Percentiles rank a stretch among this genome's conserved stretches.
These are phyloP conservation scores for Lepidopterella palustris DNA, from an alignment of 495 filamentous ascomycete genomes.

Conservation along the genomic window DNA sequence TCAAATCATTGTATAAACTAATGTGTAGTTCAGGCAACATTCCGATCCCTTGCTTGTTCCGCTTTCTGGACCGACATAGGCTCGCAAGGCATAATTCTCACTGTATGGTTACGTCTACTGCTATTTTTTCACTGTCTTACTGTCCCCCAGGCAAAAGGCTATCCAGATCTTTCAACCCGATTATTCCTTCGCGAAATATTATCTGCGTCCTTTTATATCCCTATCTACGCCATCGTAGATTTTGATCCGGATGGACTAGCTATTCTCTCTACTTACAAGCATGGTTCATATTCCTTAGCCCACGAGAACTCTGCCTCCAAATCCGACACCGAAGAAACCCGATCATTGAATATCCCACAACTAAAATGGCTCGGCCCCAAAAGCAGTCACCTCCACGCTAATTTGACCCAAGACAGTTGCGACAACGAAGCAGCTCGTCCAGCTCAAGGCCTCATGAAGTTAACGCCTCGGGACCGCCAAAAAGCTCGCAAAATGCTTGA, in stretches of 20 bases:
- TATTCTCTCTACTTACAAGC: conserved; percentile 81
- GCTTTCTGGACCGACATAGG: conserved; percentile 46
- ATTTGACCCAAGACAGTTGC: conserved; percentile 11
- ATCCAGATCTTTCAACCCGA: conserved; percentile 78
- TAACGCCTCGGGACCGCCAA: conserved; percentile 60
- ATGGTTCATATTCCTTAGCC: conserved; percentile 65
- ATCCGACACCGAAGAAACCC: neutral
- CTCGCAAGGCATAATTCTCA: conserved; percentile 58
- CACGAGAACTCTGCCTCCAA: conserved; percentile 53
- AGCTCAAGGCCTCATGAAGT: conserved; percentile 41
- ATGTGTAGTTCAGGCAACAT: conserved; percentile 76
- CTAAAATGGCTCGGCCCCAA: conserved; percentile 72
- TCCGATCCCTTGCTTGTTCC: conserved; percentile 57
- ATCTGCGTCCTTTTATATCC: conserved; percentile 36
- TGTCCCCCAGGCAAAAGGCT: conserved; percentile 71
- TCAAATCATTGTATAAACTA: neutral
- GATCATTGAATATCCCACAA: conserved; percentile 46
- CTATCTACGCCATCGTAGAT: conserved; percentile 68
- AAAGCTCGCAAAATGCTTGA: conserved; percentile 62
- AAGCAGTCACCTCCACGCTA: conserved; percentile 48
- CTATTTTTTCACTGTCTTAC: neutral
- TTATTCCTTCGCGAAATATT: conserved; percentile 52
- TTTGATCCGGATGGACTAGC: conserved; percentile 81
- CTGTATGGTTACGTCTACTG: conserved; percentile 41
- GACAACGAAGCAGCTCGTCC: conserved; percentile 9